Evolutionary conservation across 345 rosid species (phyloP).

Genomic region (Dovyalis caffra): DNA sequence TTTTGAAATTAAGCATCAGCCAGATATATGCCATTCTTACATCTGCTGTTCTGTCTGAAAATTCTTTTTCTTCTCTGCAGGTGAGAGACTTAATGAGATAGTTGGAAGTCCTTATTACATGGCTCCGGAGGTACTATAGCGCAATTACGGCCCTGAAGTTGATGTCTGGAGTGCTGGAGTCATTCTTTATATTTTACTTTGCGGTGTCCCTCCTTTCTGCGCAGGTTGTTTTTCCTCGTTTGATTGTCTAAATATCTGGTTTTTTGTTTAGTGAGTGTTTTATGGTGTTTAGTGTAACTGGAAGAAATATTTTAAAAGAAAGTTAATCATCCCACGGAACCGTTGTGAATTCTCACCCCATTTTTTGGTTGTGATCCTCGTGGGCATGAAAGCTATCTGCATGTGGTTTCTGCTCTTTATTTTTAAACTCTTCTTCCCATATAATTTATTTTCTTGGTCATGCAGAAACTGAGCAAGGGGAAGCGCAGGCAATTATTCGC

Average conservation of each 20-base stretch:
- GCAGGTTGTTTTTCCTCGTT: conserved; percentile 49
- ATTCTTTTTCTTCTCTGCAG: conserved; percentile 33
- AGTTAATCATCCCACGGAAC: background rate
- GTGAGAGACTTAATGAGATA: conserved; percentile 74
- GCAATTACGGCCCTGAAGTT: conserved; percentile 80
- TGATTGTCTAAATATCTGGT: background rate
- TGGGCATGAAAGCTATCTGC: background rate
- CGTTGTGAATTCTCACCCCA: background rate
- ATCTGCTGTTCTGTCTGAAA: conserved; percentile 11
- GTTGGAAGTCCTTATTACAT: conserved; percentile 96
- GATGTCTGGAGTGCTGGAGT: conserved; percentile 97
- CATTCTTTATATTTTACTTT: conserved; percentile 76
- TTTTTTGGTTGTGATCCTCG: background rate
- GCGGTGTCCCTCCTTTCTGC: conserved; percentile 94
- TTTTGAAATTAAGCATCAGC: background rate
- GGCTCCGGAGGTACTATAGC: conserved; percentile 87
- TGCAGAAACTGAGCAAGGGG: conserved; percentile 96
- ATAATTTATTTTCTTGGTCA: conserved; percentile 7
- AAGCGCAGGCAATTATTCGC: conserved; percentile 90
- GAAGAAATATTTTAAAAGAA: background rate
- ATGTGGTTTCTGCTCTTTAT: background rate
- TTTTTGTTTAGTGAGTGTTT: conserved; percentile 2
- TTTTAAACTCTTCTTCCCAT: background rate
- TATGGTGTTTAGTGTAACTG: background rate
- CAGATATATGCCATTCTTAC: background rate